Evolutionary conservation across 176 grass and related monocot species (phyloP).

Genomic region (Zea luxurians): DNA sequence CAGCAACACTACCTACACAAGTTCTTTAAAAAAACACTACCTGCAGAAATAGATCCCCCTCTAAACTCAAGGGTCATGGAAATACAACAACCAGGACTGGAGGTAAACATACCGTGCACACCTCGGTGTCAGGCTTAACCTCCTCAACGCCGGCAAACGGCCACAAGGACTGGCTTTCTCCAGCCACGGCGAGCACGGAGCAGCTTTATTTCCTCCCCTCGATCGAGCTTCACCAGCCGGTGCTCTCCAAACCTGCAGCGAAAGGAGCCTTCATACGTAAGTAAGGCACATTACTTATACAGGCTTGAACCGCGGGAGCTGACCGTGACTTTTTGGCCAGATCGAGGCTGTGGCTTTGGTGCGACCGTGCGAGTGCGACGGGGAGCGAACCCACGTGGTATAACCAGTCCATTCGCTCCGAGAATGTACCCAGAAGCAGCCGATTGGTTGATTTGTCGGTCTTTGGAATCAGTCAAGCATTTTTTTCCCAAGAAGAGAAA

Average conservation of each 20-base stretch:
- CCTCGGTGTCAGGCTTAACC: neutral
- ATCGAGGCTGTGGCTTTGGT: neutral
- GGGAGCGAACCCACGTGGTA: conserved; percentile 10
- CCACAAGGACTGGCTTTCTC: neutral
- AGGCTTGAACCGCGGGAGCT: neutral
- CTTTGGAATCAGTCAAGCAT: neutral
- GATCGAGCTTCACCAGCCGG: neutral
- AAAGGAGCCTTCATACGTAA: neutral
- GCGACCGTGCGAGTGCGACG: neutral
- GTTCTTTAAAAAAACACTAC: neutral
- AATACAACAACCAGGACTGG: neutral
- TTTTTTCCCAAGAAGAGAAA: neutral
- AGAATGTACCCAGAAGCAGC: neutral
- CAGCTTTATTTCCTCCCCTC: neutral
- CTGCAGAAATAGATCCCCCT: neutral
- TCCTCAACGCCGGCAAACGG: neutral
- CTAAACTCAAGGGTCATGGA: no score
- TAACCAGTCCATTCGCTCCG: neutral
- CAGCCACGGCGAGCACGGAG: neutral
- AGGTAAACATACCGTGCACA: neutral
- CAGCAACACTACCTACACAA: neutral
- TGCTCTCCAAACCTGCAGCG: neutral
- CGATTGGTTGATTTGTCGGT: neutral
- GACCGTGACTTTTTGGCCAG: neutral
- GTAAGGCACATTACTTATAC: neutral